Base-by-base conservation (phyloP, 108 stramenopile genomes). In the Mayamaea pseudoterrestris region DNA sequence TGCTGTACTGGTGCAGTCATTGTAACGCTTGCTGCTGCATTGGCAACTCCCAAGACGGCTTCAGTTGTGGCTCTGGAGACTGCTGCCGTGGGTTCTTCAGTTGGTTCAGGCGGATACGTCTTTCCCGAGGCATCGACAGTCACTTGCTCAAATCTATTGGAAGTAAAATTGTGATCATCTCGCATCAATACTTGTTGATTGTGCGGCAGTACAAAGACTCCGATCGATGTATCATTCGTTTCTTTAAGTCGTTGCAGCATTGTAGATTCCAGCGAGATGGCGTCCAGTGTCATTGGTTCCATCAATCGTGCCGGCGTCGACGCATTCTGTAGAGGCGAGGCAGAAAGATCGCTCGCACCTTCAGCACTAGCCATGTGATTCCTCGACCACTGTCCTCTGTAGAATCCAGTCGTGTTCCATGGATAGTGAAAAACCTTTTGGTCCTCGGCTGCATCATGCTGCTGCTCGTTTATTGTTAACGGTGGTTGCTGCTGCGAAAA, bases 361-460 rank as follows among this genome's bases (percentile, higher is more conserved):
- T 49, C 48, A 4, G 24, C 20, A n/a, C n/a, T n/a, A 8, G 32
- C 12, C 9, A 34, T 12, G 32, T 34, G 32, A 34, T 34, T 8
- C 27, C 41, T 40, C n/a, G 2, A 39, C 89, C 89, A 91, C 35
- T 80, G 57, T 20, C 89, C 89, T 13, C 78, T 73, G 59, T 86
- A 91, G 44, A 70, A 81, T 27, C 89, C 89, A 5, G 84, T 91
- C 17, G 66, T 72, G 62, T 91, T 91, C 63, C 89, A 66, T 8
- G 88, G 89, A 59, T 83, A 91, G 48, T 83, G 78, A 27, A 44
- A 71, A 7, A 84, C 64, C 23, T 42, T 63, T n/a, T n/a, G n/a
- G n/a, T n/a, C n/a, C n/a, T n/a, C n/a, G n/a, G n/a, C 55, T 47
- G 29, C 35, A 41, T 30, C 37, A 1, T 24, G 39, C 1, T 28